Percentiles rank a stretch among this genome's conserved stretches.
phyloP scores from a whole-genome alignment of 2,329 filamentous ascomycete species.

The Fusarium brevicatenulatum region DNA sequence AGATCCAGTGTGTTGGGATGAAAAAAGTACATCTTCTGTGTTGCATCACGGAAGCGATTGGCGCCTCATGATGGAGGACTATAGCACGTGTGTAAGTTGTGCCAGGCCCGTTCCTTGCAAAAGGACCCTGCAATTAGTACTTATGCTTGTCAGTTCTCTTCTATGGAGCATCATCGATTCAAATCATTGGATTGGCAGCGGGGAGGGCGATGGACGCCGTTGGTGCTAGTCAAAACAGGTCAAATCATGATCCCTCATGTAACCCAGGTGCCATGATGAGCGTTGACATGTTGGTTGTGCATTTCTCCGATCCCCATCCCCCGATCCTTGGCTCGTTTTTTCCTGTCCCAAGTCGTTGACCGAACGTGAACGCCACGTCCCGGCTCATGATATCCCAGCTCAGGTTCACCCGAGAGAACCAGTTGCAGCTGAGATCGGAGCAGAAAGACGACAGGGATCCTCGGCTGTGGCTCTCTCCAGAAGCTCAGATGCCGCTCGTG shows the following conservation, averaged over 20 bases:
- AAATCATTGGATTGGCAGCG: not conserved
- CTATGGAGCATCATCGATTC: not conserved
- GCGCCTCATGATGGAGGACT: slow-evolving; percentile 38
- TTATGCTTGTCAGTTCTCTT: slow-evolving; percentile 23
- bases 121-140: slow-evolving; percentile 18
- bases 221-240: slow-evolving; percentile 23
- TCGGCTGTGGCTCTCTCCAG: slow-evolving; percentile 12
- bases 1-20: slow-evolving; percentile 37
- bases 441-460: slow-evolving; percentile 7
- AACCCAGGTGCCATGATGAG: slow-evolving; percentile 31
- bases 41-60: slow-evolving; percentile 18
- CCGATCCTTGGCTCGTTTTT: slow-evolving; percentile 34
- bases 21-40: slow-evolving; percentile 20
- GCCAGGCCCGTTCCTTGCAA: slow-evolving; percentile 21
- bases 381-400: slow-evolving; percentile 27
- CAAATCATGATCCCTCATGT: slow-evolving; percentile 29
- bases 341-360: slow-evolving; percentile 39
- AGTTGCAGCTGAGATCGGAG: slow-evolving; percentile 32
- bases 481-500: slow-evolving; percentile 37
- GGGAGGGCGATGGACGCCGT: not conserved
- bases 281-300: slow-evolving; percentile 1
- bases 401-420: not conserved
- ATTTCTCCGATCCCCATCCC: slow-evolving; percentile 18
- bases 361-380: slow-evolving; percentile 24
- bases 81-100: slow-evolving; percentile 39